Evolutionary conservation across 106 monocot species (phyloP).

Genomic region (Platanthera zijinensis): DNA sequence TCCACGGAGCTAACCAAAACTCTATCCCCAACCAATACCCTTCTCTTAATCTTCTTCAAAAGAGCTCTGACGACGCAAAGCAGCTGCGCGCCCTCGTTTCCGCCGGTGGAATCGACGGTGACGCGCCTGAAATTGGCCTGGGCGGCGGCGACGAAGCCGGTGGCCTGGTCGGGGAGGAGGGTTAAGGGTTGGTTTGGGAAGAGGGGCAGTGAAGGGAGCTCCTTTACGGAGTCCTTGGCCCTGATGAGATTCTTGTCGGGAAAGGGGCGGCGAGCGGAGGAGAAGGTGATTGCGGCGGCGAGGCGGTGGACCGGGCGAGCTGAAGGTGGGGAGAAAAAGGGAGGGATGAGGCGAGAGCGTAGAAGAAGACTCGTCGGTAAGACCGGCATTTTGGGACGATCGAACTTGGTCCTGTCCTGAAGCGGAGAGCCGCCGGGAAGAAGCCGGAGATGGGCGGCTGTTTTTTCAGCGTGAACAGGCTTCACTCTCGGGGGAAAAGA

Average conservation of each 20-base stretch:
- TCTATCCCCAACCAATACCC: conserved; percentile 81
- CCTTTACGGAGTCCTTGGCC: conserved; percentile 32
- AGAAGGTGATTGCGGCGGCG: conserved; percentile 4
- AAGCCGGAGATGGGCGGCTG: no score
- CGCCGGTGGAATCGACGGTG: conserved; percentile 33
- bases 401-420: neutral
- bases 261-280: conserved; percentile 9
- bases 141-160: conserved; percentile 76
- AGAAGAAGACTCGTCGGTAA: conserved; percentile 10
- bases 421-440: neutral
- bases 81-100: conserved; percentile 47
- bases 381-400: neutral
- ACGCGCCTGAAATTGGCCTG: conserved; percentile 98
- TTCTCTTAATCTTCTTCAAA: conserved; percentile 80
- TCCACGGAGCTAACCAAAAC: conserved; percentile 76
- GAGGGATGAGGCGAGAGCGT: conserved; percentile 11
- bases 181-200: neutral
- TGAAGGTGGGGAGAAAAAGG: neutral
- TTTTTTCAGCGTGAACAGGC: neutral
- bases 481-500: neutral
- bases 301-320: conserved; percentile 2
- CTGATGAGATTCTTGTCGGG: conserved; percentile 46
- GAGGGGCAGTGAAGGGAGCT: conserved; percentile 9
- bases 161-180: conserved; percentile 72
- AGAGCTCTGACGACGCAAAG: conserved; percentile 82